Percentiles rank a stretch among this genome's conserved stretches.
Conservation (phyloP, 495 filamentous ascomycete genomes). For the Neurospora tetraspora region DNA sequence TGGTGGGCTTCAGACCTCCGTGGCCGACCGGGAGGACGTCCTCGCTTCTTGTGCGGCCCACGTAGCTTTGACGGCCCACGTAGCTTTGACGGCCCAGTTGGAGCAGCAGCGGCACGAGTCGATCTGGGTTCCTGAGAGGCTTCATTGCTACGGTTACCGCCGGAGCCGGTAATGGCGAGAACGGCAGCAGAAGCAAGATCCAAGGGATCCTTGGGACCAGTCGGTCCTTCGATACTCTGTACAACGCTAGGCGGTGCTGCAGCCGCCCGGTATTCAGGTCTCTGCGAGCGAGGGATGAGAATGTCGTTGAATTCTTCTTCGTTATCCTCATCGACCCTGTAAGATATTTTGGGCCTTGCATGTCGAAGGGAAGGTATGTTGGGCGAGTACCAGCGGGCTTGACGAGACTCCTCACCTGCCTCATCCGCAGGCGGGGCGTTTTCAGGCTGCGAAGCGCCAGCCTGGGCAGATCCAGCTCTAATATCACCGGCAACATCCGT, state of each 20-base stretch:
- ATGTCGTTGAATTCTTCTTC: slow-evolving; percentile 30
- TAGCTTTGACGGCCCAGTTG: not conserved
- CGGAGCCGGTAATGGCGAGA: slow-evolving; percentile 4
- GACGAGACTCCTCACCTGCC: slow-evolving; percentile 2
- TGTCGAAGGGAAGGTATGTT: slow-evolving; percentile 33
- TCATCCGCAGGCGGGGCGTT: not conserved
- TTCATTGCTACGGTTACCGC: not conserved
- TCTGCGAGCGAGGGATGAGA: slow-evolving; percentile 17
- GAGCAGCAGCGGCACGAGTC: not conserved
- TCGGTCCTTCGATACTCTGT: not conserved
- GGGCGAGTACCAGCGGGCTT: slow-evolving; percentile 13
- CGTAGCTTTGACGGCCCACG: not conserved
- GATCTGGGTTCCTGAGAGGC: not conserved
- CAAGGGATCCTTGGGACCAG: slow-evolving; percentile 20
- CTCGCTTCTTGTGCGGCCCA: slow-evolving; percentile 12
- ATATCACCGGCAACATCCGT: slow-evolving; percentile 7
- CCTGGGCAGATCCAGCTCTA: not conserved
- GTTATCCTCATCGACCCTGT: slow-evolving; percentile 26
- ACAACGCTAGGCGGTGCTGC: slow-evolving; percentile 5
- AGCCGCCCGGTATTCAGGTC: slow-evolving; percentile 6
- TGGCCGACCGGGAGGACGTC: slow-evolving; percentile 16
- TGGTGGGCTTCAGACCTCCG: slow-evolving; percentile 8
- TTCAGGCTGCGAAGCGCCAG: slow-evolving; percentile 2
- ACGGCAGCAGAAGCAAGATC: slow-evolving; percentile 30
- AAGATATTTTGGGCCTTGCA: slow-evolving; percentile 34